Evolutionary conservation across 1,139 yeast genomes (phyloP).

Genomic region (Geotrichum carabidarum): DNA sequence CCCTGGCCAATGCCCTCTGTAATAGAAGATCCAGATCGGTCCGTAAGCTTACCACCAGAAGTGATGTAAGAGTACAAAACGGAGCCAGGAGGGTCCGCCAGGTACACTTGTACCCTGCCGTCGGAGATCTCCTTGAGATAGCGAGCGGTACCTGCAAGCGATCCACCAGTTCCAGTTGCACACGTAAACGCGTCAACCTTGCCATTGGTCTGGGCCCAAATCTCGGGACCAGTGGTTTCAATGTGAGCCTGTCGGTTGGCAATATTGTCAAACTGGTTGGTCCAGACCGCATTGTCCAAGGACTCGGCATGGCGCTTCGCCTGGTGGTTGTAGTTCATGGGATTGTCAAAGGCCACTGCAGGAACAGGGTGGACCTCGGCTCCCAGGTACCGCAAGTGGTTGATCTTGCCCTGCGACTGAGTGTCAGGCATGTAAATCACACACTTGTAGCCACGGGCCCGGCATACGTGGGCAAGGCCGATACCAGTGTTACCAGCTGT

Average conservation of each 20-base stretch:
- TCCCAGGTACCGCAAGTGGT: constrained; percentile 65
- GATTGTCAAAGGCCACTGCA: constrained; percentile 74
- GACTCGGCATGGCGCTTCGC: constrained; percentile 78
- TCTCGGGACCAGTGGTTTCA: constrained; percentile 90
- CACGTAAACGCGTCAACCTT: constrained; percentile 79
- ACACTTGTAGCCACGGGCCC: constrained; percentile 77
- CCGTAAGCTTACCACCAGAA: constrained; percentile 56
- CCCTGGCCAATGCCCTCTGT: constrained; percentile 97
- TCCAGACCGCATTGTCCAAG: constrained; percentile 78
- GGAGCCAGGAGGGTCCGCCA: constrained; percentile 94
- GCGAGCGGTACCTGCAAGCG: constrained; percentile 77
- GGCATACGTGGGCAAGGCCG: constrained; percentile 82
- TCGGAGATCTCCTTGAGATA: constrained; percentile 63
- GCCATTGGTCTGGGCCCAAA: constrained; percentile 83
- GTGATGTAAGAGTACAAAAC: constrained; percentile 73
- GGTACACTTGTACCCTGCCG: constrained; percentile 53
- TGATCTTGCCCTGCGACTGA: constrained; percentile 72
- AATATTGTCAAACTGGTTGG: constrained; percentile 80
- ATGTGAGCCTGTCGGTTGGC: constrained; percentile 89
- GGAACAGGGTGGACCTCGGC: constrained; percentile 91
- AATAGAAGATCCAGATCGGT: constrained; percentile 74
- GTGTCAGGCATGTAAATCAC: constrained; percentile 88
- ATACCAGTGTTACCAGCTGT: constrained; percentile 85
- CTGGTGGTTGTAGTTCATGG: constrained; percentile 77
- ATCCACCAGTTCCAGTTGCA: constrained; percentile 89